These are phyloP conservation scores for Rhodotorula sp. DNA, from an alignment of 1,284 basidiomycete species.

Conservation along the genomic window DNA sequence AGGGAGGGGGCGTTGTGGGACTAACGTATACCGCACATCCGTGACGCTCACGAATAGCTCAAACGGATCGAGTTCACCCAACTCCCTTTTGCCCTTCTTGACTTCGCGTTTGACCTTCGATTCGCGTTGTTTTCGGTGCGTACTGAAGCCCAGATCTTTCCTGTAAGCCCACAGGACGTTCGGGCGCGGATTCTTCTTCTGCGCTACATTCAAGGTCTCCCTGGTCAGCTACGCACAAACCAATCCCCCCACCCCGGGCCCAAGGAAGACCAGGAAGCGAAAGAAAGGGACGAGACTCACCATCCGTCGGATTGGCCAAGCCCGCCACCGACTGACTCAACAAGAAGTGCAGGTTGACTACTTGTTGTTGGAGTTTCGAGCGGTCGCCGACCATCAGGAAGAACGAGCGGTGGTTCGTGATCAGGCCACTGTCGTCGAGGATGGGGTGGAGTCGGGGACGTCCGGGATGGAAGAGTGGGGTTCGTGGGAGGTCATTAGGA, in stretches of 20 bases:
- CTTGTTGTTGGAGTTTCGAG: conserved; percentile 78
- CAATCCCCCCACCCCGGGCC: no score
- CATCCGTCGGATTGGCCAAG: conserved; percentile 39
- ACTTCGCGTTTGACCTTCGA: conserved; percentile 92
- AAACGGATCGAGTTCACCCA: conserved; percentile 94
- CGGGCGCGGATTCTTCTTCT: conserved; percentile 64
- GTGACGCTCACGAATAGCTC: conserved; percentile 99
- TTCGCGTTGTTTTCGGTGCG: conserved; percentile 93
- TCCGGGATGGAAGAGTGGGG: background rate
- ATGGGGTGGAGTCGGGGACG: background rate
- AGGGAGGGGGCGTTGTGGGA: conserved; percentile 23
- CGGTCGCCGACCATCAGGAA: conserved; percentile 96
- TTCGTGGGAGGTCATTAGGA: background rate
- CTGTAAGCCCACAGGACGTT: conserved; percentile 97
- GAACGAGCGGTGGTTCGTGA: conserved; percentile 89
- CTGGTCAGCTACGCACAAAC: background rate
- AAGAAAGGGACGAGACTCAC: conserved; percentile 8
- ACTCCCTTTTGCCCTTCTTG: conserved; percentile 87
- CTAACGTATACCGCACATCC: conserved; percentile 92
- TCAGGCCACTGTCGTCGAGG: conserved; percentile 41
- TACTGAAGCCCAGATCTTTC: conserved; percentile 92
- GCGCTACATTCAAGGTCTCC: conserved; percentile 14
- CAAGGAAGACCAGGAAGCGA: background rate
- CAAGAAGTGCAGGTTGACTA: conserved; percentile 94
- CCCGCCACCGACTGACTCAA: conserved; percentile 70